A percentile compares a stretch with the other conserved stretches of the same genome.
These are phyloP conservation scores for Ligustrum vulgare DNA, from an alignment of 257 asterid species.

Conservation along the genomic window DNA sequence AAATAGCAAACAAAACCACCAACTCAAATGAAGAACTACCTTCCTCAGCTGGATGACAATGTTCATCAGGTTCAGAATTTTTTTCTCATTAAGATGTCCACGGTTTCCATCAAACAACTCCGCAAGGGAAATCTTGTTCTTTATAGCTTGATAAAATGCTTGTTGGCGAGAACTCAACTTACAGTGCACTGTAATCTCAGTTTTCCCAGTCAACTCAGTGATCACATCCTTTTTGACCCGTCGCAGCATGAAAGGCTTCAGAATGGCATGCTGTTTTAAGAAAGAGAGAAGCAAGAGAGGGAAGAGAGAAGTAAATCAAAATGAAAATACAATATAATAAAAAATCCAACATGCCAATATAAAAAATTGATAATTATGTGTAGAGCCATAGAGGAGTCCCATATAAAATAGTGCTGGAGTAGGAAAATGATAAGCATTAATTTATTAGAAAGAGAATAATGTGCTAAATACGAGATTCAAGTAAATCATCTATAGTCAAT, in stretches of 20 bases:
- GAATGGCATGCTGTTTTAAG: slow-evolving; percentile 85
- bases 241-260: slow-evolving; percentile 97
- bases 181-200: slow-evolving; percentile 88
- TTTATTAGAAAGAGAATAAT: not conserved
- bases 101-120: slow-evolving; percentile 92
- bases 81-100: slow-evolving; percentile 95
- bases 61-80: slow-evolving; percentile 89
- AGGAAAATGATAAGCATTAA: slow-evolving; percentile 5
- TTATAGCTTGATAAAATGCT: slow-evolving; percentile 95
- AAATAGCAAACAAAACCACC: slow-evolving; percentile 13
- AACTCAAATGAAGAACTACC: slow-evolving; percentile 44
- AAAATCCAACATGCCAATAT: slow-evolving; percentile 14
- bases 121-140: slow-evolving; percentile 91
- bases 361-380: not conserved
- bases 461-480: slow-evolving; percentile 2
- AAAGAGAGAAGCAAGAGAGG: slow-evolving; percentile 6
- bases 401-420: not conserved
- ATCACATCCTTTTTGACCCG: slow-evolving; percentile 95
- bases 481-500: not conserved
- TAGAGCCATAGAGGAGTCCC: not conserved
- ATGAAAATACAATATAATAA: not conserved
- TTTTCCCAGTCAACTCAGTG: slow-evolving; percentile 90
- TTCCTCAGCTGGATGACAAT: slow-evolving; percentile 97
- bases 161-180: slow-evolving; percentile 92
- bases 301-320: slow-evolving; percentile 19